phyloP scores from a whole-genome alignment of 129 eudicot genomes.

The Glebionis coronaria region DNA sequence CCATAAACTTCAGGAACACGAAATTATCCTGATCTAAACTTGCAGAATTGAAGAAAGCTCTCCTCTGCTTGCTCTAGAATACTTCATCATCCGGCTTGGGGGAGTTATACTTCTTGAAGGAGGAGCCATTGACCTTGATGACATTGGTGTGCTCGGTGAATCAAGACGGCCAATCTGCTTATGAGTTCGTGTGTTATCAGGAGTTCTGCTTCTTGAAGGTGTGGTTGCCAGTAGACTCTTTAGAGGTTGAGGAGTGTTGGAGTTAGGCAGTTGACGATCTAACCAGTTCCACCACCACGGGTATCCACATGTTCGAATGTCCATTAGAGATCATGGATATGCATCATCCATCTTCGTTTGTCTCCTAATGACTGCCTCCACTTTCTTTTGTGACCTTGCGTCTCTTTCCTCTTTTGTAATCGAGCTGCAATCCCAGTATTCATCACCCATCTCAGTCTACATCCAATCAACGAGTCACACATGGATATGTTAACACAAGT shows the following conservation, averaged over 20 bases:
- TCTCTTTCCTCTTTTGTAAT: constrained; percentile 78
- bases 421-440: too few species aligned
- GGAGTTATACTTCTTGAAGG: too few species aligned
- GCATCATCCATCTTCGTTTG: constrained; percentile 93
- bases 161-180: constrained; percentile 30
- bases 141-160: too few species aligned
- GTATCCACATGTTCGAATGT: constrained; percentile 50
- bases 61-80: too few species aligned
- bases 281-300: constrained; percentile 98
- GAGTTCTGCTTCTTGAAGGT: constrained; percentile 18
- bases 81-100: too few species aligned
- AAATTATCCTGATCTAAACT: too few species aligned
- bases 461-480: constrained; percentile 3
- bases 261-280: constrained; percentile 50
- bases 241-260: constrained; percentile 21
- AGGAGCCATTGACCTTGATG: too few species aligned
- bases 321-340: constrained; percentile 35
- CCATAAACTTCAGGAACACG: too few species aligned
- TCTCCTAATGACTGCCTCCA: constrained; percentile 69
- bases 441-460: constrained; percentile 15
- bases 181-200: constrained; percentile 39
- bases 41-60: too few species aligned
- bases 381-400: constrained; percentile 56
- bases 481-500: not conserved
- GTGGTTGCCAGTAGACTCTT: constrained; percentile 34